Evolutionary conservation across 192 early-diverging fungal species (phyloP).

Genomic region (Backusella australiensis): DNA sequence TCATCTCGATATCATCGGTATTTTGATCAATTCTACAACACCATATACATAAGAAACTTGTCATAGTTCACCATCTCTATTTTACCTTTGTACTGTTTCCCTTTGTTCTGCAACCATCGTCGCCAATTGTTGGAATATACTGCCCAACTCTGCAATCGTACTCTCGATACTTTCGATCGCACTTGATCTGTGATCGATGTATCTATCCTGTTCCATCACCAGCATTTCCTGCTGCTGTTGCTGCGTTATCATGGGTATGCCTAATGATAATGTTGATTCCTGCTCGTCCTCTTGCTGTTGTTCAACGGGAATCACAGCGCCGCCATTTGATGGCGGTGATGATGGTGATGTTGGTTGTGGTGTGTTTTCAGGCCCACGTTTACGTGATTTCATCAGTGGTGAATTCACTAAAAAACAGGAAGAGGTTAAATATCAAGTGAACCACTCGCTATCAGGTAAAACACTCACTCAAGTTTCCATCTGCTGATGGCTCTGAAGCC

Average conservation of each 20-base stretch:
- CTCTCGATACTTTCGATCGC: constrained; percentile 96
- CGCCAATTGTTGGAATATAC: constrained; percentile 86
- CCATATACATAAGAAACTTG: neutral
- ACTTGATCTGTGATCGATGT: constrained; percentile 84
- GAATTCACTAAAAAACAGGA: constrained; percentile 43
- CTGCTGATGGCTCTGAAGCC: constrained; percentile 36
- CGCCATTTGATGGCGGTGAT: neutral
- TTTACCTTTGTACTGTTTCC: constrained; percentile 75
- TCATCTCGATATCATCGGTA: constrained; percentile 76
- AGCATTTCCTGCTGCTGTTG: constrained; percentile 71
- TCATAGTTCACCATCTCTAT: neutral
- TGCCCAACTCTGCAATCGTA: constrained; percentile 93
- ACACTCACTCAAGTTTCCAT: neutral
- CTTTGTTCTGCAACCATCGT: constrained; percentile 84
- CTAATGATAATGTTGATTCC: constrained; percentile 42
- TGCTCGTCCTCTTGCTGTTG: constrained; percentile 16
- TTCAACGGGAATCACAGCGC: neutral
- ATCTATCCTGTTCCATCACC: constrained; percentile 68
- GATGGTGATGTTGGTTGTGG: constrained; percentile 8
- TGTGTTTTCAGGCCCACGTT: constrained; percentile 31
- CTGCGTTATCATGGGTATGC: constrained; percentile 45
- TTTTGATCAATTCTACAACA: constrained; percentile 28
- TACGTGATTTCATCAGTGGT: constrained; percentile 55
- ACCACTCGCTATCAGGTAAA: neutral
- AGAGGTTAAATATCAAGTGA: neutral